Conservation (phyloP, 2,329 filamentous ascomycete species). For the Cryphonectria nitschkei region DNA sequence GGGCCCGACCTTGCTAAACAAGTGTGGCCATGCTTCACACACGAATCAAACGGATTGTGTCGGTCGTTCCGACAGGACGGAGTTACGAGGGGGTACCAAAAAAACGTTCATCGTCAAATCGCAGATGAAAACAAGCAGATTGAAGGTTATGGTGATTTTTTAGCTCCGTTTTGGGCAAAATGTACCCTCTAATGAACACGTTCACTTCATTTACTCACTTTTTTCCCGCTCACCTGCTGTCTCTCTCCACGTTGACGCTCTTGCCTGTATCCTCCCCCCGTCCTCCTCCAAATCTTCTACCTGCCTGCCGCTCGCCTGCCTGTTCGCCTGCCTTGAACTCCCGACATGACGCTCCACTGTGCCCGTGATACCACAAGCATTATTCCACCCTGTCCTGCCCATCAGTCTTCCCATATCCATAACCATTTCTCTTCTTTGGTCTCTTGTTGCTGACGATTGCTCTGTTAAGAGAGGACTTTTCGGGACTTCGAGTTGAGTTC, state of each 20-base stretch:
- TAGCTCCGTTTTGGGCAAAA: constrained; percentile 21
- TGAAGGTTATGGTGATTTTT: constrained; percentile 18
- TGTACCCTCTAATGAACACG: constrained; percentile 29
- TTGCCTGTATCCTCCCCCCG: background rate
- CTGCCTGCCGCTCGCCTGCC: constrained; percentile 16
- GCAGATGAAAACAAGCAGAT: constrained; percentile 17
- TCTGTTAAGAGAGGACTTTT: background rate
- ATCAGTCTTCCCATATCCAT: background rate
- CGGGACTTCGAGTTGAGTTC: constrained; percentile 11
- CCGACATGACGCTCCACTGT: constrained; percentile 7
- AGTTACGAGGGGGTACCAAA: constrained; percentile 25
- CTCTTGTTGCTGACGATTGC: background rate
- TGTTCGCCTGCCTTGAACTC: constrained; percentile 2
- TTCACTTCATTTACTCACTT: constrained; percentile 25
- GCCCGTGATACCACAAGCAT: constrained; percentile 7
- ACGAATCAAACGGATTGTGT: constrained; percentile 17
- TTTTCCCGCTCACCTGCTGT: constrained; percentile 14
- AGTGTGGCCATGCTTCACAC: constrained; percentile 26
- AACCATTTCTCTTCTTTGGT: background rate
- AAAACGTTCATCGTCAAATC: constrained; percentile 12
- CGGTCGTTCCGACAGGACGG: constrained; percentile 22
- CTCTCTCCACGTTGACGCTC: constrained; percentile 11
- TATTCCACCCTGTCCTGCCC: background rate
- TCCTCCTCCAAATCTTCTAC: background rate
- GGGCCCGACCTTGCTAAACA: constrained; percentile 15